Evolutionary conservation across 208 protist genomes (phyloP).

Genomic region (Leishmania guyanensis): DNA sequence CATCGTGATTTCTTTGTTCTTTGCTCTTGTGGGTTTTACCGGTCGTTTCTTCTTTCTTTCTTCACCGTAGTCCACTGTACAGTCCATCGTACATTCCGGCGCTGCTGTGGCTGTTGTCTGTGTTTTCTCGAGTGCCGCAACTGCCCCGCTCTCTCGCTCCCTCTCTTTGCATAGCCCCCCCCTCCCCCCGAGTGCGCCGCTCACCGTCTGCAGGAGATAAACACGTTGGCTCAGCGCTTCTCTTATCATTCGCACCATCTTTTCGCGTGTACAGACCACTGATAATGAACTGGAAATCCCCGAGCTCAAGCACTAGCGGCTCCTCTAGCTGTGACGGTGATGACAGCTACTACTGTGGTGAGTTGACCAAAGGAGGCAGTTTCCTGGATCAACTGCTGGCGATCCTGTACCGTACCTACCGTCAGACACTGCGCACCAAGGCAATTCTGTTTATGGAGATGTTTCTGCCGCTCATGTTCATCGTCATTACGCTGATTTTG

Average conservation of each 20-base stretch:
- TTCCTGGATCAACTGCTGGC: conserved; percentile 48
- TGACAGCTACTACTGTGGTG: neutral
- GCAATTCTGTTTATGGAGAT: conserved; percentile 42
- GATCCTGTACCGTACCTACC: conserved; percentile 53
- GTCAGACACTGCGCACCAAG: conserved; percentile 36
- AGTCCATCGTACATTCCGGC: neutral
- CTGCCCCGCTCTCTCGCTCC: neutral
- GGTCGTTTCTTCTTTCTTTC: neutral
- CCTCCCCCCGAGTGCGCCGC: neutral
- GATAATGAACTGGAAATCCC: neutral
- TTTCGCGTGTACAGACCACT: neutral
- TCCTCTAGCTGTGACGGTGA: neutral
- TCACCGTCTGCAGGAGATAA: neutral
- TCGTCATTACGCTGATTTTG: conserved; percentile 45
- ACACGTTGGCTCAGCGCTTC: neutral
- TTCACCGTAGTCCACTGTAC: neutral
- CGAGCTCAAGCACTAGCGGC: neutral
- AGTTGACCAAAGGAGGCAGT: conserved; percentile 26
- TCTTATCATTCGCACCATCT: neutral
- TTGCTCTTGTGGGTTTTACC: no score
- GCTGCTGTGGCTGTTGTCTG: neutral
- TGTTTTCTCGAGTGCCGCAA: neutral
- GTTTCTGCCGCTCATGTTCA: conserved; percentile 59
- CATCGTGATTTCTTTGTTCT: neutral
- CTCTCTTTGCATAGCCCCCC: neutral